Evolutionary conservation across 306 rosid species (phyloP).

Genomic region (Trifolium fragiferum): DNA sequence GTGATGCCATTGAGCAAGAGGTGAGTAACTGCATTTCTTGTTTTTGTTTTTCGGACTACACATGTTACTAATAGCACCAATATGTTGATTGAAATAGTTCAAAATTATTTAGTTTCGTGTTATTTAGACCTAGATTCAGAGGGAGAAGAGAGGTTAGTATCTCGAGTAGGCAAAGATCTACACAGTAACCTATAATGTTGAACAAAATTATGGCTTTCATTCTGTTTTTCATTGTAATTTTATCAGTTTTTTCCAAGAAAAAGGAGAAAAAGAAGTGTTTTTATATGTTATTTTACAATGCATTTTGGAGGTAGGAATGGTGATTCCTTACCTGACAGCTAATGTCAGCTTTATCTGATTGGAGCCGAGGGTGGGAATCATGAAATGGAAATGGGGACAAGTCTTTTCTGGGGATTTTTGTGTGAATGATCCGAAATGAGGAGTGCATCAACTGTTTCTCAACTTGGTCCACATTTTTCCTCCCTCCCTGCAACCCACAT

Average conservation of each 20-base stretch:
- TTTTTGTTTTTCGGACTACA: background rate
- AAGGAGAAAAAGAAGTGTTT: background rate
- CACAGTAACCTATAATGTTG: slow-evolving; percentile 7
- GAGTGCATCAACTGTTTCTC: background rate
- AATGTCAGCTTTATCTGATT: slow-evolving; percentile 1
- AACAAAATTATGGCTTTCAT: slow-evolving; percentile 2
- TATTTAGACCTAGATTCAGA: slow-evolving; percentile 26
- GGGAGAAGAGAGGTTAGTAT: background rate
- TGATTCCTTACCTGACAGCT: background rate
- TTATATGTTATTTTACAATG: slow-evolving; percentile 5
- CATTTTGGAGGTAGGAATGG: slow-evolving; percentile 11
- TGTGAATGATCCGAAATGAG: slow-evolving; percentile 1
- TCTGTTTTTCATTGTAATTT: background rate
- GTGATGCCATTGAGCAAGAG: slow-evolving; percentile 96
- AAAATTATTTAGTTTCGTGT: background rate
- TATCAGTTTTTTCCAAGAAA: too few species aligned
- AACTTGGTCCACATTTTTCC: background rate
- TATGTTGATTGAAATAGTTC: slow-evolving; percentile 22
- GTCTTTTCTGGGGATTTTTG: slow-evolving; percentile 21
- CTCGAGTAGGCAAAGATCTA: background rate
- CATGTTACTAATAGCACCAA: background rate
- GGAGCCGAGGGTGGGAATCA: slow-evolving; percentile 7
- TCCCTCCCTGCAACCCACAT: background rate
- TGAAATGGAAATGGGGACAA: background rate
- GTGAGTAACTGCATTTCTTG: slow-evolving; percentile 54